phyloP scores from a whole-genome alignment of 352 stramenopile species.

The Pythium sp. region DNA sequence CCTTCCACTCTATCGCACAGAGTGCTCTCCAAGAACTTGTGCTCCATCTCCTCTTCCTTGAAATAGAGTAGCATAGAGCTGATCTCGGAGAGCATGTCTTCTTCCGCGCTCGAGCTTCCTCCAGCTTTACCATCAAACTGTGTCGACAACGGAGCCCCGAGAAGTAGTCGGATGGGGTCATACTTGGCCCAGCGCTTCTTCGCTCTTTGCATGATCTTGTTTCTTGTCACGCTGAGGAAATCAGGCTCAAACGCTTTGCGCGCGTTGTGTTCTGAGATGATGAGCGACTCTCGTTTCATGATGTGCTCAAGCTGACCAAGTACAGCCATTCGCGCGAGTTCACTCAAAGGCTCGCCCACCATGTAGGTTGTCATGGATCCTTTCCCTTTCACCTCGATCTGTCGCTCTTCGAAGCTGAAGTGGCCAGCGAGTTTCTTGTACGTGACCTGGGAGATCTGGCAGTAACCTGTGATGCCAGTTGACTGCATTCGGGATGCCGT shows the following conservation, averaged over 20 bases:
- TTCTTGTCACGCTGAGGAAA: constrained; percentile 47
- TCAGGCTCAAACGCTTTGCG: constrained; percentile 48
- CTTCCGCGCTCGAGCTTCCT: constrained; percentile 41
- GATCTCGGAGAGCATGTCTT: constrained; percentile 69
- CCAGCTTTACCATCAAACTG: constrained; percentile 22
- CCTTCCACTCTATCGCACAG: constrained; percentile 59
- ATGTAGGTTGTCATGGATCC: constrained; percentile 83
- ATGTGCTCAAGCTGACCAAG: constrained; percentile 65
- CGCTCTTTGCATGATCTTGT: constrained; percentile 47
- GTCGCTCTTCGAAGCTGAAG: constrained; percentile 75
- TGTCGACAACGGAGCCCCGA: constrained; percentile 45
- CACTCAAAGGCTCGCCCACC: constrained; percentile 65
- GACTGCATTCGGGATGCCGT: constrained; percentile 89
- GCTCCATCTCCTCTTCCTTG: constrained; percentile 67
- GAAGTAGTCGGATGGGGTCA: constrained; percentile 45
- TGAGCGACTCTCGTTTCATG: constrained; percentile 63
- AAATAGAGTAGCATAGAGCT: constrained; percentile 59
- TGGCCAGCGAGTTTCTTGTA: constrained; percentile 78
- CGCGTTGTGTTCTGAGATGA: constrained; percentile 43
- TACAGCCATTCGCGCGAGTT: constrained; percentile 54
- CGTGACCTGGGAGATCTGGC: constrained; percentile 80
- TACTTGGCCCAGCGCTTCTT: constrained; percentile 59
- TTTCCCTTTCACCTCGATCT: constrained; percentile 87
- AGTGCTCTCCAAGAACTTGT: constrained; percentile 70
- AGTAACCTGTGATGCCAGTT: constrained; percentile 71